phyloP scores from a whole-genome alignment of 1,139 yeast genomes.

The Zygoascus meyerae region DNA sequence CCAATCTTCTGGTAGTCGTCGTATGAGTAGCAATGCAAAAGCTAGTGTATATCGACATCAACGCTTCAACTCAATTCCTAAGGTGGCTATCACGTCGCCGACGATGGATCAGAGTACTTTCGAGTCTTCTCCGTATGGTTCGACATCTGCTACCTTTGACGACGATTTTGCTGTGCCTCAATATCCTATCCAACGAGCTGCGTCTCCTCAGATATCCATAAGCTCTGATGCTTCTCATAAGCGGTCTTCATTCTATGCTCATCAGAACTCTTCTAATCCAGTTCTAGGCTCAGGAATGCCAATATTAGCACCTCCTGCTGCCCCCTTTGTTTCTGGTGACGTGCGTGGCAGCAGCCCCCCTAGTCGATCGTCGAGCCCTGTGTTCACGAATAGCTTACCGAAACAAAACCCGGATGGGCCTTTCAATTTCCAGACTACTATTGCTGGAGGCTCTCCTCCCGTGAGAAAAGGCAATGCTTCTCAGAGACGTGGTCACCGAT shows the following conservation, averaged over 20 bases:
- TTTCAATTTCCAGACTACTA: constrained; percentile 34
- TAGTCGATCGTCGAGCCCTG: constrained; percentile 4
- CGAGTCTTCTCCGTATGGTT: not conserved
- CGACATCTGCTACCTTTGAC: not conserved
- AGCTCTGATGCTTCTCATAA: constrained; percentile 1
- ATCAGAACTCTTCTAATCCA: constrained; percentile 1
- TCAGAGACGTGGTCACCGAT: constrained; percentile 89
- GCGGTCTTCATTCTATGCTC: constrained; percentile 2
- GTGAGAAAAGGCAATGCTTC: constrained; percentile 24
- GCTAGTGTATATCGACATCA: constrained; percentile 5
- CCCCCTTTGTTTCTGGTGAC: constrained; percentile 6
- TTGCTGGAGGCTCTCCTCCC: constrained; percentile 20
- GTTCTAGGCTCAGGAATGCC: constrained; percentile 4
- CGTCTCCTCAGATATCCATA: constrained; percentile 5
- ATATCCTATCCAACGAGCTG: not conserved
- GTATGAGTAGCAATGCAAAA: not conserved
- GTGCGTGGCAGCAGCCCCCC: constrained; percentile 4
- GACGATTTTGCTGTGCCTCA: not conserved
- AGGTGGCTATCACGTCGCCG: not conserved
- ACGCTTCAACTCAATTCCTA: constrained; percentile 8
- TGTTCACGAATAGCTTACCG: constrained; percentile 1
- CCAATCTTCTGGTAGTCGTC: not conserved
- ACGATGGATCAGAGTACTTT: not conserved
- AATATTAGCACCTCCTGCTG: constrained; percentile 10
- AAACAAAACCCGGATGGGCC: constrained; percentile 22